Evolutionary conservation across 73 alveolate genomes (phyloP).

Genomic region (Paramecium sexaurelia): DNA sequence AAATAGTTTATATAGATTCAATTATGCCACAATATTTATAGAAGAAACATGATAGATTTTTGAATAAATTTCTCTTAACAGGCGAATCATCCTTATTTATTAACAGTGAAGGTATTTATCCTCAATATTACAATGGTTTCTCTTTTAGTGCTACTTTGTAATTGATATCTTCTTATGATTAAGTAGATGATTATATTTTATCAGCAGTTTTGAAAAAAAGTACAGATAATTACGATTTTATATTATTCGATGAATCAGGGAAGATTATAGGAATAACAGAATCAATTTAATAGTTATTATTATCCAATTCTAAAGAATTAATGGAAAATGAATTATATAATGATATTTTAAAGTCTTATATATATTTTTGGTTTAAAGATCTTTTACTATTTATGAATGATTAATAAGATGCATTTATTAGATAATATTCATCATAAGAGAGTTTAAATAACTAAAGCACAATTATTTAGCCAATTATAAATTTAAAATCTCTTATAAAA

Average conservation of each 20-base stretch:
- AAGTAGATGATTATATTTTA: not conserved
- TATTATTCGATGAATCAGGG: not conserved
- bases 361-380: constrained; percentile 1
- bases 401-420: not conserved
- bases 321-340: not conserved
- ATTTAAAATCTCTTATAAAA: not conserved
- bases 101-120: not conserved
- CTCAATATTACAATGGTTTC: not conserved
- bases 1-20: not conserved
- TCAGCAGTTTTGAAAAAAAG: not conserved
- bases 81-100: constrained; percentile 29
- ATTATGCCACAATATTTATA: not conserved
- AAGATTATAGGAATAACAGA: not conserved
- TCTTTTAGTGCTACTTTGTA: not conserved
- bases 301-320: not conserved
- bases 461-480: not conserved
- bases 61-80: not conserved
- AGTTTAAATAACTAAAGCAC: not conserved
- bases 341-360: not conserved
- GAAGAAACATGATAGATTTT: not conserved
- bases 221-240: not conserved
- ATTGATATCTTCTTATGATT: not conserved
- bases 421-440: not conserved
- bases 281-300: not conserved
- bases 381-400: not conserved